These are phyloP conservation scores for Hibiscus mutabilis DNA, from an alignment of 345 rosid genomes.

Conservation along the genomic window DNA sequence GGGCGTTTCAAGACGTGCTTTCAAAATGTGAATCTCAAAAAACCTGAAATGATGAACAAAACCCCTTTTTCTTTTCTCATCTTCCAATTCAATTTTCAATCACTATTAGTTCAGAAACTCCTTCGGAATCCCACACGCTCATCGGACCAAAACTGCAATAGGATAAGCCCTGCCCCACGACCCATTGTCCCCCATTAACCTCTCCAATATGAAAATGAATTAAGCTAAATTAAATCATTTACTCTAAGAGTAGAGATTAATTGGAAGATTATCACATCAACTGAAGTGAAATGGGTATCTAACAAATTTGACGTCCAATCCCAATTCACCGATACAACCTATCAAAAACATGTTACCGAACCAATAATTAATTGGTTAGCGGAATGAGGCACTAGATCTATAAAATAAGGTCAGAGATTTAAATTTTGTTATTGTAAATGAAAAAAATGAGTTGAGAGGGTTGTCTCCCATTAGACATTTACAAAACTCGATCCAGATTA, in stretches of 20 bases:
- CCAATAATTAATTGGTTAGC: too few species aligned
- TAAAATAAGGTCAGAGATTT: too few species aligned
- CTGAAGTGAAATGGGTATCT: not conserved
- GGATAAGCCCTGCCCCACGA: not conserved
- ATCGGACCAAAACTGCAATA: not conserved
- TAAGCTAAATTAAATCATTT: too few species aligned
- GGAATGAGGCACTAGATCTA: too few species aligned
- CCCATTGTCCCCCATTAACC: not conserved
- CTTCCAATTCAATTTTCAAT: not conserved
- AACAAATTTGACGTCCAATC: not conserved
- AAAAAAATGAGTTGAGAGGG: too few species aligned
- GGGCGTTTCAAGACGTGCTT: not conserved
- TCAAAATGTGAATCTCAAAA: not conserved
- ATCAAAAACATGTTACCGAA: not conserved
- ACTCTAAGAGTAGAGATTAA: not conserved
- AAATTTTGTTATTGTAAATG: too few species aligned
- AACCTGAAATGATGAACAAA: constrained; percentile 3
- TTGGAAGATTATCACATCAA: not conserved
- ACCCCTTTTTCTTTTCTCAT: not conserved
- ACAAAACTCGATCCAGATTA: too few species aligned
- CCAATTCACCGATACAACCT: not conserved
- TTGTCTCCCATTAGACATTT: too few species aligned
- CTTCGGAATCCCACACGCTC: not conserved
- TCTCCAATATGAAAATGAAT: not conserved
- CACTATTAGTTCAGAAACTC: not conserved